Evolutionary conservation across 2,329 filamentous ascomycete species (phyloP).

Genomic region (Penicillium paneum): DNA sequence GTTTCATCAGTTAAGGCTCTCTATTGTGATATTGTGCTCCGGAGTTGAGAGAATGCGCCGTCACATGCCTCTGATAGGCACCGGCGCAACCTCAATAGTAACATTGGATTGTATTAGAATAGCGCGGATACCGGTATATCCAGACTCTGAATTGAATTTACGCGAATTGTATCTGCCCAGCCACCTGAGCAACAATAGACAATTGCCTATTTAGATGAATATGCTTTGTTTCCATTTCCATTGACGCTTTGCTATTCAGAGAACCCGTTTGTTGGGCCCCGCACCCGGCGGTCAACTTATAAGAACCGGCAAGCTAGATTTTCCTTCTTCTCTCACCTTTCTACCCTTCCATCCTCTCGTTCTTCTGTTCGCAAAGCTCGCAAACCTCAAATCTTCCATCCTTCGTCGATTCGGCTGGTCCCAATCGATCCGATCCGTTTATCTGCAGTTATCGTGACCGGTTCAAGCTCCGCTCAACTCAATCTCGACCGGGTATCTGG

Average conservation of each 20-base stretch:
- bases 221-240: slow-evolving; percentile 2
- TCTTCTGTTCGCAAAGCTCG: slow-evolving; percentile 3
- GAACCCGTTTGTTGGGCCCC: slow-evolving; percentile 5
- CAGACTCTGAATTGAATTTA: neutral
- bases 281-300: slow-evolving; percentile 11
- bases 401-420: slow-evolving; percentile 8
- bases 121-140: slow-evolving; percentile 7
- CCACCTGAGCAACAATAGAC: neutral
- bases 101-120: slow-evolving; percentile 4
- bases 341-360: slow-evolving; percentile 1
- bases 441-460: neutral
- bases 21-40: slow-evolving; percentile 3
- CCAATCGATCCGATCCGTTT: slow-evolving; percentile 3
- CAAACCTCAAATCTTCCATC: neutral
- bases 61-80: neutral
- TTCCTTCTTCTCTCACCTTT: neutral
- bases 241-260: neutral
- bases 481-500: slow-evolving; percentile 2
- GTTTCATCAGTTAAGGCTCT: slow-evolving; percentile 78
- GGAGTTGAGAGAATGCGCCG: neutral
- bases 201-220: neutral
- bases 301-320: slow-evolving; percentile 1
- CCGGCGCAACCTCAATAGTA: neutral
- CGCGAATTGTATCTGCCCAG: neutral
- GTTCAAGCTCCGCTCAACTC: neutral